Evolutionary conservation across 495 filamentous ascomycete species (phyloP), one percentile per base, ranked within the genome.

Genomic region (Cenococcum geophilum): DNA sequence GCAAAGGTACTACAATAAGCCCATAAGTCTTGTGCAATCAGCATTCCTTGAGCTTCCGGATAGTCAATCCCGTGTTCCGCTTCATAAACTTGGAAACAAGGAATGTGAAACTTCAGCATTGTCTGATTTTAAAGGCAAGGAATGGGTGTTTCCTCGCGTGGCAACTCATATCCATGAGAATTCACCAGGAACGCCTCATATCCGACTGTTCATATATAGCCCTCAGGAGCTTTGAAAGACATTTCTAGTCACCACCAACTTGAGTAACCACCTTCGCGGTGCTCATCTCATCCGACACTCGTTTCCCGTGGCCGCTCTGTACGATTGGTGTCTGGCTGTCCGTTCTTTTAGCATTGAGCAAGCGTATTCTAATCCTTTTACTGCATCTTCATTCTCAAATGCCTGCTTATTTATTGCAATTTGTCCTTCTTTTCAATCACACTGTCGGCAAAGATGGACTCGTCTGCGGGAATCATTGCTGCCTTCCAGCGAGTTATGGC

Each of bases 81-180:
- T 32, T 23, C 48, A 18, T 57, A 25, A 59, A 23, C 25, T 59
- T 43, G 57, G 27, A 40, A 21, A 40, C 48, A 23, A 62, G 35
- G 59, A 59, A 66, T 66, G 59, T 62, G 54, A 21, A 23, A 58
- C 47, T 9, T 55, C 60, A 55, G 34, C 40, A 62, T 62, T 66
- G 54, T 66, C 48, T 54, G 48, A 52, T 3, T 54, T 52, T 23
- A 21, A 16, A 62, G 45, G 66, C 52, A 68, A 65, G 62, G 66
- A 68, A 68, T 68, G 56, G 1, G 11, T 34, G 56, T 21, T 47
- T 56, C 49, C 43, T 65, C 66, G 55, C 59, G 55, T 68, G 59
- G 66, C 53, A 55, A 60, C 35, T 60, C 57, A 49, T 60, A 51
- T 49, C 63, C 48, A 53, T 61, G 58, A 34, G 52, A 57, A 18